A percentile compares a stretch with the other conserved stretches of the same genome.
Evolutionary conservation across 257 asterid genomes (phyloP).

Genomic region (Orobanche coerulescens): DNA sequence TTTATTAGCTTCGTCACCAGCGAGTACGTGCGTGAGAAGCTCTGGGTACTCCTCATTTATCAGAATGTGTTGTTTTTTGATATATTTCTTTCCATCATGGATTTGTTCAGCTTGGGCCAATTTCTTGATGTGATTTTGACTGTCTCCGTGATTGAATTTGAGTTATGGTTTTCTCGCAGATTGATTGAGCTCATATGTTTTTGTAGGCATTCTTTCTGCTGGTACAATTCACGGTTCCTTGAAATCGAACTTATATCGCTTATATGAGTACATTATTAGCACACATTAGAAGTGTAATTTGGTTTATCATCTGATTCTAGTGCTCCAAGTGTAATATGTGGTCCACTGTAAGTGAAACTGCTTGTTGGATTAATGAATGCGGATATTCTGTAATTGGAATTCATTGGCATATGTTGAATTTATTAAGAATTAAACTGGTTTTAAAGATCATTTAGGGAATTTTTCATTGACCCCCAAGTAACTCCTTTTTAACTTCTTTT

Average conservation of each 20-base stretch:
- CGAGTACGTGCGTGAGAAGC: constrained; percentile 38
- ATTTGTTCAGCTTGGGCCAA: too few relatives aligned
- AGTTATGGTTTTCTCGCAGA: not conserved
- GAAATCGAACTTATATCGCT: not conserved
- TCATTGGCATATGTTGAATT: not conserved
- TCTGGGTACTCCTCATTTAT: not conserved
- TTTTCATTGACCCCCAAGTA: too few relatives aligned
- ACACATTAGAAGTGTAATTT: not conserved
- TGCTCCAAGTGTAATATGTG: not conserved
- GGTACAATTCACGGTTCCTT: not conserved
- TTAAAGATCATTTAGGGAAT: too few relatives aligned
- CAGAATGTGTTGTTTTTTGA: not conserved
- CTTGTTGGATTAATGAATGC: not conserved
- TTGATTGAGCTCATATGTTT: not conserved
- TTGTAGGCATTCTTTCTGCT: not conserved
- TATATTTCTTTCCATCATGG: not conserved
- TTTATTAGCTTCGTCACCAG: constrained; percentile 70
- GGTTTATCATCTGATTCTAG: not conserved
- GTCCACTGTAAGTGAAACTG: not conserved
- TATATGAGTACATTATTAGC: not conserved
- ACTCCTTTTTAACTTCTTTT: too few relatives aligned
- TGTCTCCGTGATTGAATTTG: not conserved
- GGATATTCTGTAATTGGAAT: not conserved
- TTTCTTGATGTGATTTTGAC: constrained; percentile 8
- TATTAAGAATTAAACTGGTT: not conserved